These are phyloP conservation scores for Exophiala phaeomuriformis DNA, from an alignment of 2,329 filamentous ascomycete genomes.

Conservation along the genomic window DNA sequence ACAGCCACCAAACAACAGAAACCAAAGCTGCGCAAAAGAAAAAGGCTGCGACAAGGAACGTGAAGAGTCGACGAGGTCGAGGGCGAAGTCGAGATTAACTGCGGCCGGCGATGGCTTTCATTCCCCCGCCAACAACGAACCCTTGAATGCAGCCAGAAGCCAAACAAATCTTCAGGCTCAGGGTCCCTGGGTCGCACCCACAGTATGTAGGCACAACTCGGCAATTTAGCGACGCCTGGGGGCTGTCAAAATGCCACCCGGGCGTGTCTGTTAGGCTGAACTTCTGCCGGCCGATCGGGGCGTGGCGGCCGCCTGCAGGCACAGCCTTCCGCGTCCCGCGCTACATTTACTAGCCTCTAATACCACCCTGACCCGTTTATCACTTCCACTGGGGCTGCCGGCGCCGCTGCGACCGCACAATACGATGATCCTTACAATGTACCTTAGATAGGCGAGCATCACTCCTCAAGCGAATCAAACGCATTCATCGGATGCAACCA, in stretches of 20 bases:
- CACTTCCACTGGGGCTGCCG: too few relatives aligned
- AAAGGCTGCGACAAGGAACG: not conserved
- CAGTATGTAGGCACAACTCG: not conserved
- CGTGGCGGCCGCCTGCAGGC: not conserved
- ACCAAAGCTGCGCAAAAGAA: not conserved
- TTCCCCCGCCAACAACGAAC: slow-evolving; percentile 12
- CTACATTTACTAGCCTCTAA: not conserved
- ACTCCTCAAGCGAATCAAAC: too few relatives aligned
- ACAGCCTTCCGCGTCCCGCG: not conserved
- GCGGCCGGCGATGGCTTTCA: slow-evolving; percentile 8
- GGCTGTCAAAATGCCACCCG: not conserved
- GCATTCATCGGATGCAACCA: too few relatives aligned
- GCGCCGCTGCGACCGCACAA: too few relatives aligned
- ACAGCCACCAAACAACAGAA: slow-evolving; percentile 2
- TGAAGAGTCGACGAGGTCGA: slow-evolving; percentile 11
- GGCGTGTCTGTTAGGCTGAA: not conserved
- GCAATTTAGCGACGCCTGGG: not conserved
- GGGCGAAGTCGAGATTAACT: slow-evolving; percentile 11
- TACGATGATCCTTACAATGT: too few relatives aligned
- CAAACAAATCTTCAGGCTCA: not conserved
- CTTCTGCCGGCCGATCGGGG: not conserved
- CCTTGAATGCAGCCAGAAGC: not conserved
- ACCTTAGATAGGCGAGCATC: too few relatives aligned
- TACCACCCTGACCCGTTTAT: not conserved
- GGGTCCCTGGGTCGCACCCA: not conserved